A percentile compares a stretch with the other conserved stretches of the same genome.
Conservation (phyloP, 2,329 filamentous ascomycete species). For the Botryosphaeria dothidea region DNA sequence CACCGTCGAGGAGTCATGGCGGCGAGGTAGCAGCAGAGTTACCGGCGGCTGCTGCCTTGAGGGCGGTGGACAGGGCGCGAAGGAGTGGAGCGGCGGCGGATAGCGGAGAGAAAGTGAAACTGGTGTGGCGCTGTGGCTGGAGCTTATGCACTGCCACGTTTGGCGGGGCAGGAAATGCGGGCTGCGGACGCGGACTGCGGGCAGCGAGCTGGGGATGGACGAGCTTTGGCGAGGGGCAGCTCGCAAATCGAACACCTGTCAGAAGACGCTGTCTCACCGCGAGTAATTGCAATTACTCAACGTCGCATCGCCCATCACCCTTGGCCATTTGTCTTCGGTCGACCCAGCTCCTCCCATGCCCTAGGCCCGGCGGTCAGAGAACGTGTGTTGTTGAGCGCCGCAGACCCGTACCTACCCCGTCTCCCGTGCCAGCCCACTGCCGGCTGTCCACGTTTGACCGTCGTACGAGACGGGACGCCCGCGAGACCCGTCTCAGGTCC, state of each 20-base stretch:
- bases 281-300: slow-evolving; percentile 10
- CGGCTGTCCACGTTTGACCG: slow-evolving; percentile 11
- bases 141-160: background rate
- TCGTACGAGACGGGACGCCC: slow-evolving; percentile 12
- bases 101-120: too few relatives aligned
- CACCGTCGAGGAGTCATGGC: background rate
- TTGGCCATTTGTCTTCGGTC: background rate
- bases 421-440: background rate
- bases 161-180: background rate
- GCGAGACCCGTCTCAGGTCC: background rate
- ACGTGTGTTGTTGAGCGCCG: slow-evolving; percentile 8
- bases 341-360: background rate
- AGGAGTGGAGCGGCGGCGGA: too few relatives aligned
- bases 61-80: background rate
- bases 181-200: background rate
- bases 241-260: slow-evolving; percentile 1
- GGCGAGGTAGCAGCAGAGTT: background rate
- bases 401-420: background rate
- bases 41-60: slow-evolving; percentile 4
- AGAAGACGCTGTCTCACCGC: slow-evolving; percentile 10
- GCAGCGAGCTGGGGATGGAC: background rate
- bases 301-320: background rate
- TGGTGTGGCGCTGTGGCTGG: background rate
- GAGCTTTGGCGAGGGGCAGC: background rate
- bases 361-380: slow-evolving; percentile 5